These are phyloP conservation scores for Bretschneidera sinensis DNA, from an alignment of 345 rosid species.

Conservation along the genomic window DNA sequence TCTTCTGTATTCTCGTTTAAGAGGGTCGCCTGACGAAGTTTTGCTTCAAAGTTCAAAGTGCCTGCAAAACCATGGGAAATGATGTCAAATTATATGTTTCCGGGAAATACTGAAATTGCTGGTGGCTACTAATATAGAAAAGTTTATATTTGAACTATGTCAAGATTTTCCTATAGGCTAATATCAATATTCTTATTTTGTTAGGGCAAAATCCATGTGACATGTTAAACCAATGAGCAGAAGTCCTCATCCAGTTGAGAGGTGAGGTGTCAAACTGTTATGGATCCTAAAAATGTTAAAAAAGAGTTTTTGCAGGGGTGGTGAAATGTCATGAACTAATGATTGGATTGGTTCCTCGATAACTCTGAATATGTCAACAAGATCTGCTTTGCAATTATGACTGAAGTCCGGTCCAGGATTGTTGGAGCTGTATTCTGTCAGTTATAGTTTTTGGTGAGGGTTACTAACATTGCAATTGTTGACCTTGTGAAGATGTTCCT, in stretches of 20 bases:
- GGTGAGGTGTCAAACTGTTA: too few species aligned
- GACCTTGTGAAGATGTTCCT: background rate
- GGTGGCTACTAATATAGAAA: background rate
- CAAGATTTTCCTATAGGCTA: slow-evolving; percentile 3
- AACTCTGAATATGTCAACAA: background rate
- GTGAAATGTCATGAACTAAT: too few species aligned
- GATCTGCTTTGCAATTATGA: background rate
- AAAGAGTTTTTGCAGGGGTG: background rate
- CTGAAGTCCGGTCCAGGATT: background rate
- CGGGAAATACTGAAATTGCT: background rate
- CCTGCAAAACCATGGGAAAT: background rate
- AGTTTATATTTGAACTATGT: background rate
- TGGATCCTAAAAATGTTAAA: background rate
- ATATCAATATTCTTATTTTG: slow-evolving; percentile 8
- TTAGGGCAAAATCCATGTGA: slow-evolving; percentile 35
- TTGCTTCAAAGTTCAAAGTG: too few species aligned
- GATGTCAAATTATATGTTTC: background rate
- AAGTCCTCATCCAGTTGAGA: slow-evolving; percentile 10
- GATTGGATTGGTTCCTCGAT: background rate
- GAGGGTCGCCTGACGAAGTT: too few species aligned
- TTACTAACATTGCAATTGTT: too few species aligned
- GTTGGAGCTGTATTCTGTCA: background rate
- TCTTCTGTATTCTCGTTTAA: too few species aligned
- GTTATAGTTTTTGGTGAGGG: background rate
- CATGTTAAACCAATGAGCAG: slow-evolving; percentile 29